Conservation (phyloP, 2,329 filamentous ascomycete species). For the Colletotrichum viniferum region DNA sequence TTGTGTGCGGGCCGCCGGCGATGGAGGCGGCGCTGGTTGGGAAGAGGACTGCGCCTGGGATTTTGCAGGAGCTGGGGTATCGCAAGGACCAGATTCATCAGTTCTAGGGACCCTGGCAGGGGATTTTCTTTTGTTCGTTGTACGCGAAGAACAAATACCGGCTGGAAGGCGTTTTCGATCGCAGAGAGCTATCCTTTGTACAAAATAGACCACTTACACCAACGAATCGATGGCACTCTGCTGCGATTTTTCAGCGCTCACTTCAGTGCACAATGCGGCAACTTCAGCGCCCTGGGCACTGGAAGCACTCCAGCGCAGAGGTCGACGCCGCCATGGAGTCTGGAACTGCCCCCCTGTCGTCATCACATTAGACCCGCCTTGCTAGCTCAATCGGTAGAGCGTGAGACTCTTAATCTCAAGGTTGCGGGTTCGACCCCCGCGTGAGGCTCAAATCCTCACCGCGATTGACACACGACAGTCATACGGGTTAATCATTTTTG, state of each 20-base stretch:
- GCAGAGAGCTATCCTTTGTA: neutral
- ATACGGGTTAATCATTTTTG: neutral
- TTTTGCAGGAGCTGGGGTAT: constrained; percentile 63
- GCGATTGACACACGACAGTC: neutral
- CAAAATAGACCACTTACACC: neutral
- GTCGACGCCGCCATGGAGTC: neutral
- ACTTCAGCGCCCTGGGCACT: neutral
- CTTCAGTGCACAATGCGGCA: neutral
- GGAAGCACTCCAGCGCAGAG: neutral
- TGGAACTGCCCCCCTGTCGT: neutral
- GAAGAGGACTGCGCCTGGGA: constrained; percentile 45
- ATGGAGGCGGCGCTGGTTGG: constrained; percentile 67
- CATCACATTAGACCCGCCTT: neutral
- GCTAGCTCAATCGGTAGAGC: constrained; percentile 76
- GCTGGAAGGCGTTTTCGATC: neutral
- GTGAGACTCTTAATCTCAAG: constrained; percentile 66
- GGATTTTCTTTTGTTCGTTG: neutral
- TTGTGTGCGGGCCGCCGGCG: constrained; percentile 70
- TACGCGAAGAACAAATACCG: neutral
- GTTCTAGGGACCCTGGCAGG: constrained; percentile 44
- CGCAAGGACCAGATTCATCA: constrained; percentile 60
- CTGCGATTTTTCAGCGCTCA: neutral
- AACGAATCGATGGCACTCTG: neutral
- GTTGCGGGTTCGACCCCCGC: constrained; percentile 27
- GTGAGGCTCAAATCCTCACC: constrained; percentile 27